Percentiles rank a stretch among this genome's conserved stretches.
Conservation (phyloP, 2,329 filamentous ascomycete species). For the Cryphonectria parasitica region DNA sequence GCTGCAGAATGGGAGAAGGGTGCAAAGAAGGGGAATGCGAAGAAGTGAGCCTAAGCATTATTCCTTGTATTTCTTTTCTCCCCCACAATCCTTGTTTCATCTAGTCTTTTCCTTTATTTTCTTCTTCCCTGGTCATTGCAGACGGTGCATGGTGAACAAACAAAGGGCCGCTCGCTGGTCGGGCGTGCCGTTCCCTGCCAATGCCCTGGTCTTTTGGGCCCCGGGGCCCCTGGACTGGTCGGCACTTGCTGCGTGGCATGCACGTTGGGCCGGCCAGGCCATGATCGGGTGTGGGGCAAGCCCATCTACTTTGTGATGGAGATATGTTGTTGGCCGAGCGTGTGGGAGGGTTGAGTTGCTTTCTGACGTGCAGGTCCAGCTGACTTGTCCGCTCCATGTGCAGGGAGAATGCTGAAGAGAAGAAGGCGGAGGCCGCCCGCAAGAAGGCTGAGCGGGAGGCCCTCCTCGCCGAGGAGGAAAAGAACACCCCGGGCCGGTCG, state of each 20-base stretch:
- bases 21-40: constrained; percentile 73
- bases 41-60: constrained; percentile 69
- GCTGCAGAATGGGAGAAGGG: constrained; percentile 83
- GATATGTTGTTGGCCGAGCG: neutral
- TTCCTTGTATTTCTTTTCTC: neutral
- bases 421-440: constrained; percentile 78
- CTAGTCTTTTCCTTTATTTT: neutral
- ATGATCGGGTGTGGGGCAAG: neutral
- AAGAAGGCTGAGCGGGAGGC: constrained; percentile 95
- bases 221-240: neutral
- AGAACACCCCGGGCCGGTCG: constrained; percentile 58
- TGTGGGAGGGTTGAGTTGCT: neutral
- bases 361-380: neutral
- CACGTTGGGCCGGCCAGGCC: neutral
- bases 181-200: neutral
- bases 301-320: neutral
- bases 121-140: neutral
- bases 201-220: neutral
- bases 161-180: too few species aligned
- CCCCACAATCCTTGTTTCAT: neutral
- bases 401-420: constrained; percentile 83
- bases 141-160: neutral
- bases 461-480: constrained; percentile 81
- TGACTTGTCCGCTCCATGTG: neutral
- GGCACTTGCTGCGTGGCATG: neutral